A percentile compares a stretch with the other conserved stretches of the same genome.
Evolutionary conservation across 202 grass and related monocot species (phyloP).

Genomic region (Eragrostis tef): DNA sequence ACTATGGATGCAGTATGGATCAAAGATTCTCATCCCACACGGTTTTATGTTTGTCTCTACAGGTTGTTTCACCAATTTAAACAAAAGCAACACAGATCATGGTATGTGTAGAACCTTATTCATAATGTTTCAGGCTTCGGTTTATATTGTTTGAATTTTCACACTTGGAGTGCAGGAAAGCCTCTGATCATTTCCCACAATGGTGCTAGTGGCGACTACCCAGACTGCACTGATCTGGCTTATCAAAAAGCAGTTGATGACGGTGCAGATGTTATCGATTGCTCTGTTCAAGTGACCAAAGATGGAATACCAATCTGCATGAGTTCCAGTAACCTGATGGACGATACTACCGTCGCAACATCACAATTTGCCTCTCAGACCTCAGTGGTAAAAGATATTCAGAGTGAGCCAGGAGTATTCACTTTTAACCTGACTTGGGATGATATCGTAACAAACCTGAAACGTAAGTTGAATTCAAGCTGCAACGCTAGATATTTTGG

Average conservation of each 20-base stretch:
- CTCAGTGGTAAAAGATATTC: constrained; percentile 62
- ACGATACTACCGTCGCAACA: constrained; percentile 68
- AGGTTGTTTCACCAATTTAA: constrained; percentile 83
- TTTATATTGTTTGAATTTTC: constrained; percentile 16
- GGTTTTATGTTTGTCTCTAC: constrained; percentile 42
- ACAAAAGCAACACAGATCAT: constrained; percentile 73
- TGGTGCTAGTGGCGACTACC: constrained; percentile 93
- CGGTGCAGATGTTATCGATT: constrained; percentile 94
- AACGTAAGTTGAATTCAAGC: constrained; percentile 64
- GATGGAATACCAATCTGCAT: constrained; percentile 79
- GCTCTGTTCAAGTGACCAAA: constrained; percentile 84
- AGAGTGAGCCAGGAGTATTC: constrained; percentile 65
- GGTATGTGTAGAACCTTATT: constrained; percentile 38
- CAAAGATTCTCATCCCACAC: constrained; percentile 41
- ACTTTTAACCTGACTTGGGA: constrained; percentile 91
- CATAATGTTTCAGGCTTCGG: constrained; percentile 14
- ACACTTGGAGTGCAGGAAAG: constrained; percentile 50
- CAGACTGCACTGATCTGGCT: constrained; percentile 86
- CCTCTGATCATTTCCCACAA: constrained; percentile 92
- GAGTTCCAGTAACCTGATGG: constrained; percentile 72
- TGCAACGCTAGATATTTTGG: constrained; percentile 1
- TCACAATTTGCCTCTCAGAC: constrained; percentile 59
- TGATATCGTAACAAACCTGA: constrained; percentile 72
- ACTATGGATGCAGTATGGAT: not conserved
- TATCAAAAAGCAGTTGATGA: constrained; percentile 78